A percentile compares a stretch with the other conserved stretches of the same genome.
Conservation (phyloP, 2,329 filamentous ascomycete genomes). For the Balansia obtecta region DNA sequence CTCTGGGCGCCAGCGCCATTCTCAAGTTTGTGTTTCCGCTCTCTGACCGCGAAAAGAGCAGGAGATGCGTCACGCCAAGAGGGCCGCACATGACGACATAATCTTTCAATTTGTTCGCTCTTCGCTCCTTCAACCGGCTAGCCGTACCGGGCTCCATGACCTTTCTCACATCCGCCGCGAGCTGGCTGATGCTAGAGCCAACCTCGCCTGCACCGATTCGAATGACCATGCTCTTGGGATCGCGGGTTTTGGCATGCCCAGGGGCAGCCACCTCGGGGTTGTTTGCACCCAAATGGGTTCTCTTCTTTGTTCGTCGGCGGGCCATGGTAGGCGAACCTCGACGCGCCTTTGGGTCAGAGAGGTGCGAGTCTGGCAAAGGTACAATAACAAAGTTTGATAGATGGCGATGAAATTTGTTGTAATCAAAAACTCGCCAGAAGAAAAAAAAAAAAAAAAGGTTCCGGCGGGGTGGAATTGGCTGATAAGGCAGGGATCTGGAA, state of each 20-base stretch:
- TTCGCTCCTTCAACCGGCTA: conserved; percentile 74
- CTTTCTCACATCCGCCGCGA: conserved; percentile 78
- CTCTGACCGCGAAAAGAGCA: conserved; percentile 84
- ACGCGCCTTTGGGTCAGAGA: too few relatives aligned
- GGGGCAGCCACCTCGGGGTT: conserved; percentile 44
- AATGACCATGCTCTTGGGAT: conserved; percentile 96
- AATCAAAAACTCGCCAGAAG: neutral
- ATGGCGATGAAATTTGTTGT: neutral
- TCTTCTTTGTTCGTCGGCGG: conserved; percentile 71
- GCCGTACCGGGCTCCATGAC: conserved; percentile 98
- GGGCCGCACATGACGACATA: conserved; percentile 94
- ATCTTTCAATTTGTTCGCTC: conserved; percentile 78
- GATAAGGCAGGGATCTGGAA: conserved; percentile 16
- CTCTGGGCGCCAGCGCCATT: conserved; percentile 74
- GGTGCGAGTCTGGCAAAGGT: too few relatives aligned
- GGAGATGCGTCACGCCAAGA: conserved; percentile 79
- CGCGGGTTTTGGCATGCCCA: conserved; percentile 50
- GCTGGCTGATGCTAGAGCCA: conserved; percentile 78
- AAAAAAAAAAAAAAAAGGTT: conserved; percentile 26
- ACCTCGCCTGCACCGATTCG: conserved; percentile 91
- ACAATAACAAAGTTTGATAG: neutral
- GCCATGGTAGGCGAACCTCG: conserved; percentile 46
- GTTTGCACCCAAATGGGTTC: conserved; percentile 63
- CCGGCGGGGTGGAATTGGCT: conserved; percentile 13
- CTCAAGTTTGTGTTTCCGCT: conserved; percentile 88